These are phyloP conservation scores for Antitrichia curtipendula DNA, from an alignment of 225 moss, liverwort and hornwort genomes.

Conservation along the genomic window DNA sequence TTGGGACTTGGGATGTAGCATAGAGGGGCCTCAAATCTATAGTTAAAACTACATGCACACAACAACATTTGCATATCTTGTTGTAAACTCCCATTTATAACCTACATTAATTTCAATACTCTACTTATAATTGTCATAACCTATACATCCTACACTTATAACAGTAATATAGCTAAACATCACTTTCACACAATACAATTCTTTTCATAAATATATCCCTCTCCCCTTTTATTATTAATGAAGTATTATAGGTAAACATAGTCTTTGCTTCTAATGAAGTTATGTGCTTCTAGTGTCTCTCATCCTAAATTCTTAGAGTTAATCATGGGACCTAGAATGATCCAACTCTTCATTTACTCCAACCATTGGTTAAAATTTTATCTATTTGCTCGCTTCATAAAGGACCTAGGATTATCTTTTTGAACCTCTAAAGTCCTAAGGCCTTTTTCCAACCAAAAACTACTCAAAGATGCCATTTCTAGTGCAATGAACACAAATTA, in stretches of 20 bases:
- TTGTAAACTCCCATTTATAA: background rate
- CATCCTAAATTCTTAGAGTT: background rate
- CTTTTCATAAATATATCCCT: background rate
- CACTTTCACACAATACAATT: fast-evolving
- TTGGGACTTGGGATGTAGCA: background rate
- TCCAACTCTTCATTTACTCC: background rate
- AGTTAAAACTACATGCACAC: background rate
- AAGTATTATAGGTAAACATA: fast-evolving
- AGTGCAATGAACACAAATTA: background rate
- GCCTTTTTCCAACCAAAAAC: fast-evolving
- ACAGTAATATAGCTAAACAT: fast-evolving
- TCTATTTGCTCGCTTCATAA: fast-evolving
- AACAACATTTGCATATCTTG: background rate
- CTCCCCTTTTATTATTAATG: background rate
- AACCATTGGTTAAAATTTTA: background rate
- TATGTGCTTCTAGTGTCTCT: background rate
- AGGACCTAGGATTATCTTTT: background rate
- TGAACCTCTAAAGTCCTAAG: no score
- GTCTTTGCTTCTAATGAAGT: background rate
- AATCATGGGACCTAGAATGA: fast-evolving
- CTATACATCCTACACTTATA: background rate
- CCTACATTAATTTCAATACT: background rate
- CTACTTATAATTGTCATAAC: background rate
- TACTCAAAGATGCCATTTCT: background rate
- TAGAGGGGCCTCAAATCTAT: background rate